Base-by-base conservation (phyloP, 495 filamentous ascomycete species). In the Bombardia bombarda region DNA sequence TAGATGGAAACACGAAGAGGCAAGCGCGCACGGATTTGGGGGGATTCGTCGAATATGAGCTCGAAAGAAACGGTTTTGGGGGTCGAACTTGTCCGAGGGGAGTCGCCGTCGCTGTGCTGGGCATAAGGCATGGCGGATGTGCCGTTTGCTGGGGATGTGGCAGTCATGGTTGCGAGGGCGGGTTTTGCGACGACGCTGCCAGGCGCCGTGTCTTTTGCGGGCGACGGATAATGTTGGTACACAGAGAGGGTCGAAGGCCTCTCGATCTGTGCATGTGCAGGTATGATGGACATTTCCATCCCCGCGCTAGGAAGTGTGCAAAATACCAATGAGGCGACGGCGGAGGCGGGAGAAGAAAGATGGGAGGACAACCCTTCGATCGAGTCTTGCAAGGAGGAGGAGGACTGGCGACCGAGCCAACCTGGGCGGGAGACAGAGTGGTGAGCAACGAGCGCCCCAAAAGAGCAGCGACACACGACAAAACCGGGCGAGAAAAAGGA, bases 1-100 rank as follows among this genome's bases (percentile, higher is more conserved):
- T 77, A 89, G 35, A 98, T 96, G 38, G 86, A 81, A 24, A 98
- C 88, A 53, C 87, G 78, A 76, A 97, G 83, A 10, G 92, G 90
- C 40, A 93, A 75, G 49, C 89, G 79, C 51, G 83, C 87, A 46
- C 79, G 77, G 45, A 80, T 76, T 57, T 84, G 80, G 45, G 83
- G 77, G 38, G 78, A 78, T 40, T 85, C 76, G 46, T 80, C 75
- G 56, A 87, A 81, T 22, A 92, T 73, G 20, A 96, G 75, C 63
- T 90, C 79, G 61, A 98, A 98, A 56, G 82, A 69, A 61, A 95
- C 80, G 52, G 80, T 80, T 65, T 93, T 94, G 50, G 84, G 80
- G 8, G 72, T 66, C 22, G 59, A 35, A 32, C 60, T 47, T 48
- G 75, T 63, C 53, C 61, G 60, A 47, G 67, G 58, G 36, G 74